Evolutionary conservation across 2,329 filamentous ascomycete species (phyloP).

Genomic region (Fusarium floridanum): DNA sequence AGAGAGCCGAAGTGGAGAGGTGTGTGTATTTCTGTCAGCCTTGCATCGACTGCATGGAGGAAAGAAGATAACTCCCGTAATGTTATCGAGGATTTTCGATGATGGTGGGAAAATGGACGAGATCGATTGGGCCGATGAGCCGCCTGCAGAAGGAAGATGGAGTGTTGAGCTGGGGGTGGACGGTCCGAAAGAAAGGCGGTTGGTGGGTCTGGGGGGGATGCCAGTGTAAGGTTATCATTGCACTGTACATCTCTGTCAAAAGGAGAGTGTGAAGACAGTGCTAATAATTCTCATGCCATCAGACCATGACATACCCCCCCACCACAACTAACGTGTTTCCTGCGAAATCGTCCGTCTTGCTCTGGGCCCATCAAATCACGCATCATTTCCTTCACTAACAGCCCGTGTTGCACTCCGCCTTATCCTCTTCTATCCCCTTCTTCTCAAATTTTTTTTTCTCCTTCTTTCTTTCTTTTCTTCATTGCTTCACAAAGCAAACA

Average conservation of each 20-base stretch:
- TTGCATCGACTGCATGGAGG: slow-evolving; percentile 28
- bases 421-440: slow-evolving; percentile 31
- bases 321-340: slow-evolving; percentile 45
- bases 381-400: slow-evolving; percentile 44
- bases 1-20: slow-evolving; percentile 26
- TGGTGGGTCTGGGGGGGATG: background rate
- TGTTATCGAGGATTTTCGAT: slow-evolving; percentile 30
- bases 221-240: slow-evolving; percentile 19
- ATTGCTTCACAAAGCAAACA: slow-evolving; percentile 27
- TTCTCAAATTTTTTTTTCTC: slow-evolving; percentile 26
- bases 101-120: slow-evolving; percentile 36
- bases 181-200: slow-evolving; percentile 35
- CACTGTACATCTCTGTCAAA: background rate
- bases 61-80: slow-evolving; percentile 22
- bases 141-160: slow-evolving; percentile 35
- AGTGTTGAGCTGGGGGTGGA: slow-evolving; percentile 14
- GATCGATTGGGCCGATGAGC: slow-evolving; percentile 43
- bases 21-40: slow-evolving; percentile 24
- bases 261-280: background rate
- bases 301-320: slow-evolving; percentile 46
- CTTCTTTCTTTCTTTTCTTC: slow-evolving; percentile 28
- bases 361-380: slow-evolving; percentile 48
- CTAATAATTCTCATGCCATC: slow-evolving; percentile 19
- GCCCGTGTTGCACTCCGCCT: slow-evolving; percentile 35
- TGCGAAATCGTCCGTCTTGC: slow-evolving; percentile 39